Evolutionary conservation across 768 basidiomycete genomes (phyloP).

Genomic region (Asterophora lycoperdoides): DNA sequence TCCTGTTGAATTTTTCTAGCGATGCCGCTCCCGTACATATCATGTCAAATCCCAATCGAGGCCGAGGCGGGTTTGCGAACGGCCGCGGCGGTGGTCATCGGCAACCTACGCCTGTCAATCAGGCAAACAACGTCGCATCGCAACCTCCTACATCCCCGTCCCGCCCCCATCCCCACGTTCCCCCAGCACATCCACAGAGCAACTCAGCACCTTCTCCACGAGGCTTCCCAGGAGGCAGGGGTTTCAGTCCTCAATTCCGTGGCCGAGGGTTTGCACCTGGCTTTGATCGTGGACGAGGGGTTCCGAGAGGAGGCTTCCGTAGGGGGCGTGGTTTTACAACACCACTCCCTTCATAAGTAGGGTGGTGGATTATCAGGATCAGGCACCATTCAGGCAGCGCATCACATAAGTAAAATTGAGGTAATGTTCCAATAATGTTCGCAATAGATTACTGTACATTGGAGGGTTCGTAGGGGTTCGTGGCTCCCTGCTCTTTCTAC

Average conservation of each 20-base stretch:
- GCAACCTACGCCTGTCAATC: conserved; percentile 8
- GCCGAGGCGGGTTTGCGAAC: conserved; percentile 31
- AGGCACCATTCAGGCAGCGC: no score
- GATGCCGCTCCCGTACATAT: conserved; percentile 52
- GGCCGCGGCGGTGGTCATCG: conserved; percentile 31
- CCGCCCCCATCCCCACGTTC: background rate
- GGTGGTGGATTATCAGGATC: background rate
- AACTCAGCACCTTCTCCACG: conserved; percentile 15
- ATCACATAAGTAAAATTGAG: no score
- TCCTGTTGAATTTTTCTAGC: background rate
- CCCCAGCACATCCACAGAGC: conserved; percentile 14
- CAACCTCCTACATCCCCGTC: conserved; percentile 6
- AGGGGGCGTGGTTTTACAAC: conserved; percentile 32
- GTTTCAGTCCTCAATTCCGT: conserved; percentile 25
- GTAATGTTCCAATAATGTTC: no score
- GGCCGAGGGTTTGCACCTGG: conserved; percentile 24
- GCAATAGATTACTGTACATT: no score
- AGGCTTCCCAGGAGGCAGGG: conserved; percentile 25
- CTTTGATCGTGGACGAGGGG: conserved; percentile 32
- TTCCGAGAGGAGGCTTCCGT: conserved; percentile 28
- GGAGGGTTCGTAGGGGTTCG: no score
- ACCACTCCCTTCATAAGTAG: conserved; percentile 26
- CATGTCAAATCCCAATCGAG: conserved; percentile 72
- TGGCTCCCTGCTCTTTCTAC: no score
- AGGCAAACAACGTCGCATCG: conserved; percentile 7